Evolutionary conservation across 106 monocot species (phyloP).

Genomic region (Phalaenopsis aphrodite): DNA sequence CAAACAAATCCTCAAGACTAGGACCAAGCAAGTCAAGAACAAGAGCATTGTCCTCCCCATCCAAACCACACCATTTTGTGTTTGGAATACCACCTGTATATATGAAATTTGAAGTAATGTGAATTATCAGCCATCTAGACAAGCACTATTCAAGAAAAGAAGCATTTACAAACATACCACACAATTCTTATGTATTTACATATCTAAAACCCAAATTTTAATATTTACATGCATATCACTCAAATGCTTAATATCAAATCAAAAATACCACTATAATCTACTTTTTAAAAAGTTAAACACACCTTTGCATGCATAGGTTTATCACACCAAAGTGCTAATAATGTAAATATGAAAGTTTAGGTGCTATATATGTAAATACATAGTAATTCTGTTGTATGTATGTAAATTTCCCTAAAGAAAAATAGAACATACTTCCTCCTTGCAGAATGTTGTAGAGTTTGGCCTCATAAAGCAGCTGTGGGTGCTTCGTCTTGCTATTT

Average conservation of each 20-base stretch:
- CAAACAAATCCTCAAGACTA: constrained; percentile 88
- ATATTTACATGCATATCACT: too few relatives aligned
- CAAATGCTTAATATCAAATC: too few relatives aligned
- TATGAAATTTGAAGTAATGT: not conserved
- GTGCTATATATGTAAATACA: too few relatives aligned
- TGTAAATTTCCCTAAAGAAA: not conserved
- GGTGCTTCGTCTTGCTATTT: constrained; percentile 81
- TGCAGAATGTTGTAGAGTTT: constrained; percentile 90
- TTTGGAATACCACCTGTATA: constrained; percentile 80
- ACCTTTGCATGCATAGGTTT: too few relatives aligned
- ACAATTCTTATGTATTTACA: too few relatives aligned
- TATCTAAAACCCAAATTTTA: too few relatives aligned
- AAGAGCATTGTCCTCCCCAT: constrained; percentile 85
- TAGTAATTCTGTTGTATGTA: too few relatives aligned
- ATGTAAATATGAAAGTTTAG: too few relatives aligned
- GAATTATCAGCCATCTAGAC: not conserved
- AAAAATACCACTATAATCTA: too few relatives aligned
- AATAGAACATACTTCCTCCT: constrained; percentile 65
- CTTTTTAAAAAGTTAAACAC: too few relatives aligned
- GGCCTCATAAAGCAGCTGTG: constrained; percentile 89
- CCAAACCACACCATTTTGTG: constrained; percentile 79
- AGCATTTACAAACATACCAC: too few relatives aligned
- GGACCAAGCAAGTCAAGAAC: constrained; percentile 91
- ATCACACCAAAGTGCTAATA: too few relatives aligned
- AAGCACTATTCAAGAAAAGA: not conserved